Evolutionary conservation across 2,329 filamentous ascomycete genomes (phyloP).

Genomic region (Hymenoscyphus scutula): DNA sequence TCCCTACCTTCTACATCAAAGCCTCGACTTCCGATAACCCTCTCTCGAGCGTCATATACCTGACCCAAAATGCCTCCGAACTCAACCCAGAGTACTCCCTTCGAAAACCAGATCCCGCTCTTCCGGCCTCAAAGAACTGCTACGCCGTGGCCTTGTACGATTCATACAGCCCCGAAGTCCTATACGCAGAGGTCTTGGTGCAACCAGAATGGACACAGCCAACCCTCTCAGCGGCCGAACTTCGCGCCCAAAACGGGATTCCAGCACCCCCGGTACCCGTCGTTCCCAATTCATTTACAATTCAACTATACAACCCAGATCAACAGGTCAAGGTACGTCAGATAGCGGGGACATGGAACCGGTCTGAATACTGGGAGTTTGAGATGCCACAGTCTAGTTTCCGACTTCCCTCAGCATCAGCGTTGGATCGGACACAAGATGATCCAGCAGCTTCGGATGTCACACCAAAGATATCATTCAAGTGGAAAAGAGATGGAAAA

Average conservation of each 20-base stretch:
- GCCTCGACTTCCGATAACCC: constrained; percentile 49
- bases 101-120: constrained; percentile 69
- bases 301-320: constrained; percentile 93
- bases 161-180: constrained; percentile 72
- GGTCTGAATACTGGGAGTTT: constrained; percentile 82
- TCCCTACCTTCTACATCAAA: constrained; percentile 68
- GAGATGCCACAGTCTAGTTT: constrained; percentile 87
- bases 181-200: constrained; percentile 84
- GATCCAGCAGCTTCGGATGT: constrained; percentile 54
- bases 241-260: constrained; percentile 66
- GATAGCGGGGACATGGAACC: constrained; percentile 75
- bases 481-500: constrained; percentile 85
- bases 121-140: constrained; percentile 70
- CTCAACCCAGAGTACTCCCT: constrained; percentile 78
- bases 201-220: constrained; percentile 84
- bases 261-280: constrained; percentile 66
- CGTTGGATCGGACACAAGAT: constrained; percentile 69
- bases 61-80: constrained; percentile 74
- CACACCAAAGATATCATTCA: constrained; percentile 76
- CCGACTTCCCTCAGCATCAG: constrained; percentile 72
- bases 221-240: constrained; percentile 75
- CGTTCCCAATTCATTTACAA: constrained; percentile 73
- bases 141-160: constrained; percentile 88
- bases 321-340: constrained; percentile 71
- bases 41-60: constrained; percentile 53